Base-by-base conservation (phyloP, 768 basidiomycete species). In the Boletellus ananas region DNA sequence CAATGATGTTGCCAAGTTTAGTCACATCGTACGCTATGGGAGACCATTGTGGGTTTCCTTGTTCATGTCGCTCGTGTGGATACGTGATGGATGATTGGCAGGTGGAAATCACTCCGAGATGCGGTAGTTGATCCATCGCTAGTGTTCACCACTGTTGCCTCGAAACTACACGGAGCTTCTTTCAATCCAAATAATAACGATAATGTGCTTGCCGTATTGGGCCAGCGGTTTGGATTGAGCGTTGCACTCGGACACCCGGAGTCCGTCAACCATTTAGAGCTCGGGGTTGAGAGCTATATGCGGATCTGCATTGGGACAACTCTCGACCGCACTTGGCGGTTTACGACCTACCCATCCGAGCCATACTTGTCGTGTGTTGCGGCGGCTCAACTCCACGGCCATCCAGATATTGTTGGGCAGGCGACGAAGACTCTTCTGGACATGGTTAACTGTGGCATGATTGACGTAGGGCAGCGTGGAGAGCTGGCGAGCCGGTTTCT, bases 271-370 rank as follows among this genome's bases (percentile, higher is more conserved):
- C 25, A 27, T 25, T 8, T 29, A 17, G 41, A 42, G 41, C 27
- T 11, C 5, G 40, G 16, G 11, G 27, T 46, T 12, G 45, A 45
- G 13, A 54, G 38, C 8, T 34, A 54, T 43, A 35, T 57, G 1
- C 45, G 45, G 23, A 37, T 51, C 6, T 50, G 43, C 41, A 33
- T 35, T 16, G 14, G 17, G 33, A 47, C 27, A 0, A 50, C 52
- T 2, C 14, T 31, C 14, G 38, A 50, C 43, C 34, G 45, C 12
- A 8, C 16, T 4, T 54, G 52, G 40, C 14, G 18, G n/a, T 54
- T 29, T 18, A 56, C 55, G 12, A 39, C 35, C 34, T 54, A 54
- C 43, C 49, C 55, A 10, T 57, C 52, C 3, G 55, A 57, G n/a
- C 45, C 55, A 3, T 8, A 50, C 3, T 18, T 57, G 4, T 57